Percentiles rank a stretch among this genome's conserved stretches.
These are phyloP conservation scores for Fusarium sp. DNA, from an alignment of 2,329 filamentous ascomycete genomes.

Conservation along the genomic window DNA sequence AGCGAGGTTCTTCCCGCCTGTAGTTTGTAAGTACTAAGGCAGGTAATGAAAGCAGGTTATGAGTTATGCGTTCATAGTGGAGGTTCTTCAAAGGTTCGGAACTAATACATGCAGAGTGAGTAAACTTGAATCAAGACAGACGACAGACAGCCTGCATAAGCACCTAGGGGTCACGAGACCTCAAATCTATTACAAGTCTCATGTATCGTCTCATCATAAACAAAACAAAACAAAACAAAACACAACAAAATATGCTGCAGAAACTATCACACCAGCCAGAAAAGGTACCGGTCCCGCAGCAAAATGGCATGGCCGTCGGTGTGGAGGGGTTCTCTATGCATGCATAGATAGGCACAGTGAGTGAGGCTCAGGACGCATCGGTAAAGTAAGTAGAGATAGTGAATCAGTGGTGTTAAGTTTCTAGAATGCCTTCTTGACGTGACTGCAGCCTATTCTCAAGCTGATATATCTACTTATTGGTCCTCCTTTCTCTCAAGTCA, in stretches of 20 bases:
- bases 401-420: slow-evolving; percentile 9
- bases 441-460: background rate
- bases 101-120: background rate
- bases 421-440: background rate
- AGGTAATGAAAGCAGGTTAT: slow-evolving; percentile 1
- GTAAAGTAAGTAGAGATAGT: background rate
- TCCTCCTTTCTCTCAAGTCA: background rate
- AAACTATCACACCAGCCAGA: background rate
- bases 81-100: slow-evolving; percentile 2
- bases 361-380: slow-evolving; percentile 6
- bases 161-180: background rate
- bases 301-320: slow-evolving; percentile 11
- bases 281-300: background rate
- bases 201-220: background rate
- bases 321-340: slow-evolving; percentile 17
- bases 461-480: background rate
- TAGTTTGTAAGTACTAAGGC: too few species aligned
- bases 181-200: background rate
- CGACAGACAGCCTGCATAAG: background rate
- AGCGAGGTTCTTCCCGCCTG: slow-evolving; percentile 27
- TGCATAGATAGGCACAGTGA: background rate
- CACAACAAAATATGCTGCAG: background rate
- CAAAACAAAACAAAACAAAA: too few species aligned
- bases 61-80: slow-evolving; percentile 18
- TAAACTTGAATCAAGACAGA: slow-evolving; percentile 8